phyloP scores from a whole-genome alignment of 2,329 filamentous ascomycete species.

The Exophiala dermatitidis region DNA sequence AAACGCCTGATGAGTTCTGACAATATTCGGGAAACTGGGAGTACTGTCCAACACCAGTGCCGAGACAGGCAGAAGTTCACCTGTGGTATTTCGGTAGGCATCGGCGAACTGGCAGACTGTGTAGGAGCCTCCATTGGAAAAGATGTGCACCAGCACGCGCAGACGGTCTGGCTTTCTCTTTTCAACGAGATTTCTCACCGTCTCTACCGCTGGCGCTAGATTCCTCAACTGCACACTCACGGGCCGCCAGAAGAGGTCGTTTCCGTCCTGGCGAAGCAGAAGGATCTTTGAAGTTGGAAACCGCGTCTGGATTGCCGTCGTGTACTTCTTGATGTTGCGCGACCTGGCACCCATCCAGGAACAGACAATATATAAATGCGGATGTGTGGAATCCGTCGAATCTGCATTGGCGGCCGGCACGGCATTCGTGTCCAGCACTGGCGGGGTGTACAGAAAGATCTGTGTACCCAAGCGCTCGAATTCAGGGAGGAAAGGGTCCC shows the following conservation, averaged over 20 bases:
- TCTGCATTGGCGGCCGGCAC: not conserved
- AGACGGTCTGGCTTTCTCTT: slow-evolving; percentile 24
- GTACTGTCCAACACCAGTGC: slow-evolving; percentile 45
- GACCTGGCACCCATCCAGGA: slow-evolving; percentile 49
- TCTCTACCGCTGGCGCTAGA: slow-evolving; percentile 37
- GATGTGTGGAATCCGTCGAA: slow-evolving; percentile 32
- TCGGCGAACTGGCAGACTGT: slow-evolving; percentile 38
- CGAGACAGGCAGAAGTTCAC: slow-evolving; percentile 35
- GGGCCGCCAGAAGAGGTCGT: slow-evolving; percentile 33
- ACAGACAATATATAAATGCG: slow-evolving; percentile 40
- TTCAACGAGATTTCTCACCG: slow-evolving; percentile 33
- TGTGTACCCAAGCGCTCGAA: slow-evolving; percentile 15
- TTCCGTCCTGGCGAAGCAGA: slow-evolving; percentile 40
- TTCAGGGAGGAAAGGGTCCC: not conserved
- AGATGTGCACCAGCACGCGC: slow-evolving; percentile 43
- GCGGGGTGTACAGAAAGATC: slow-evolving; percentile 14
- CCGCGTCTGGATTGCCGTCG: slow-evolving; percentile 39
- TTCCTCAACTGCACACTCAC: slow-evolving; percentile 30
- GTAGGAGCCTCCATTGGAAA: slow-evolving; percentile 49
- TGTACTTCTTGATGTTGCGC: slow-evolving; percentile 48
- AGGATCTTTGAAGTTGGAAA: slow-evolving; percentile 45
- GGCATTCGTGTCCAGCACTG: not conserved
- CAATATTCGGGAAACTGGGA: slow-evolving; percentile 13
- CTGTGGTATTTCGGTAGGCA: slow-evolving; percentile 28
- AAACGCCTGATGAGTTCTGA: slow-evolving; percentile 10